Evolutionary conservation across 768 basidiomycete genomes (phyloP).

Genomic region (Brasilioporus rufonigricans): DNA sequence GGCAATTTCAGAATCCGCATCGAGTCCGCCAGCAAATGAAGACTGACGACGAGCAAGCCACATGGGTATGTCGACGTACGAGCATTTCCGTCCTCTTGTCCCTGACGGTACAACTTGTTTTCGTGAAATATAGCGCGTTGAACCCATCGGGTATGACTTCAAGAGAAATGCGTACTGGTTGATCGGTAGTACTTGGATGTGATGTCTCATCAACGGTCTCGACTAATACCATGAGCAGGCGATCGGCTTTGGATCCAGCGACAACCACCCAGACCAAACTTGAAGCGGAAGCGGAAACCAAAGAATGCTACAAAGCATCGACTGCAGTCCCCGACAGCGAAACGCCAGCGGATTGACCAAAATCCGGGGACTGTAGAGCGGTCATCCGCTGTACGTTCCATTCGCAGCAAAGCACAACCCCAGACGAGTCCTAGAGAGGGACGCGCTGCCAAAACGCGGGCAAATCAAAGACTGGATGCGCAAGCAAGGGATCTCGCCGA

Average conservation of each 20-base stretch:
- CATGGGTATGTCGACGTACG: slow-evolving; percentile 58
- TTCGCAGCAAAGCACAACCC: slow-evolving; percentile 14
- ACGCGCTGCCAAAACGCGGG: slow-evolving; percentile 68
- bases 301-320: slow-evolving; percentile 20
- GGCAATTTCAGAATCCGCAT: slow-evolving; percentile 82
- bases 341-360: slow-evolving; percentile 27
- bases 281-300: slow-evolving; percentile 43
- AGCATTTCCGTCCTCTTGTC: neutral
- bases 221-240: slow-evolving; percentile 38
- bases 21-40: slow-evolving; percentile 72
- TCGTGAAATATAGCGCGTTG: slow-evolving; percentile 57
- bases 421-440: slow-evolving; percentile 41
- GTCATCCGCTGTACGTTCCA: slow-evolving; percentile 8
- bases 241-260: slow-evolving; percentile 88
- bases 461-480: slow-evolving; percentile 64
- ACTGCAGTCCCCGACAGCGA: slow-evolving; percentile 13
- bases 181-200: slow-evolving; percentile 58
- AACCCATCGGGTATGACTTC: slow-evolving; percentile 82
- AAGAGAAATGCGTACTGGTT: slow-evolving; percentile 82
- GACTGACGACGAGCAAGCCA: slow-evolving; percentile 70
- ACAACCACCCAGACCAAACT: slow-evolving; percentile 47
- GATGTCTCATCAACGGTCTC: neutral
- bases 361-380: neutral
- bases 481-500: slow-evolving; percentile 69
- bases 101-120: neutral